These are phyloP conservation scores for Syzygium syzygioides DNA, from an alignment of 441 rosid species.

Conservation along the genomic window DNA sequence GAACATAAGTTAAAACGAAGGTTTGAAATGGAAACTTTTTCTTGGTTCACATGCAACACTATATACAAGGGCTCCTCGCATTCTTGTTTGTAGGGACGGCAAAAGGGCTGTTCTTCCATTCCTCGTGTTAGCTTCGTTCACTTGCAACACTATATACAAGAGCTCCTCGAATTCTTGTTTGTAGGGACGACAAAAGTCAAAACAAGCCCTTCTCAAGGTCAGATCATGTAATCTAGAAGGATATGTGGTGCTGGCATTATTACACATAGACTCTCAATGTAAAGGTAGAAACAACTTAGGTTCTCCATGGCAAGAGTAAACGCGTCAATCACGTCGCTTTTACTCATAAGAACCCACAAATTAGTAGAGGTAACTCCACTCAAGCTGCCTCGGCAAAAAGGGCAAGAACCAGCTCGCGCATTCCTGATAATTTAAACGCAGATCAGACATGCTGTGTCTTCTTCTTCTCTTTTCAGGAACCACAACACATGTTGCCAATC, in stretches of 20 bases:
- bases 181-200: background rate
- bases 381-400: constrained; percentile 30
- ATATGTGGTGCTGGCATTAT: background rate
- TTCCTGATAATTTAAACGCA: constrained; percentile 14
- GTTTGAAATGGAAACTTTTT: background rate
- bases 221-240: background rate
- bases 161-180: background rate
- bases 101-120: background rate
- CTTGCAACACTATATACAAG: constrained; percentile 11
- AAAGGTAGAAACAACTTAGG: constrained; percentile 25
- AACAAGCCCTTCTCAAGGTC: background rate
- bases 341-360: constrained; percentile 30
- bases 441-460: background rate
- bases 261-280: constrained; percentile 6
- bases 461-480: background rate
- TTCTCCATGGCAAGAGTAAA: constrained; percentile 26
- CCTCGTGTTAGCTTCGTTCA: background rate
- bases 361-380: constrained; percentile 31
- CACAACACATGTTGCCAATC: background rate
- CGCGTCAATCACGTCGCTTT: constrained; percentile 20
- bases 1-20: background rate
- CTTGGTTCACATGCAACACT: background rate
- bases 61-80: constrained; percentile 16
- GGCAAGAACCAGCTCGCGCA: constrained; percentile 27
- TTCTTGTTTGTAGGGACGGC: background rate